Conservation (phyloP, 495 filamentous ascomycete genomes). For the Hypoxylon fuscum region DNA sequence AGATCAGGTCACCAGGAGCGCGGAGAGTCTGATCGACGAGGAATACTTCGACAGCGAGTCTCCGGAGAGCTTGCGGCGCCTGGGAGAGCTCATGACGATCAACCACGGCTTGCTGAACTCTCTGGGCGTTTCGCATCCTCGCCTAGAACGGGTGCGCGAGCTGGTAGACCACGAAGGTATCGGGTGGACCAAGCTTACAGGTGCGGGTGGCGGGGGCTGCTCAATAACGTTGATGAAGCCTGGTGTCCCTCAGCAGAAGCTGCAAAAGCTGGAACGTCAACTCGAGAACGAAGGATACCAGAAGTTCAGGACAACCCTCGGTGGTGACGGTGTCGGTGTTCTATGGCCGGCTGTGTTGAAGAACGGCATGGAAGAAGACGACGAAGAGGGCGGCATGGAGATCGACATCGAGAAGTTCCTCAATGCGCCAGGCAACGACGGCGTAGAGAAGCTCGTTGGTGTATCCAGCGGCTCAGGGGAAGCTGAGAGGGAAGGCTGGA, state of each 20-base stretch:
- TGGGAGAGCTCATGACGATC: conserved; percentile 88
- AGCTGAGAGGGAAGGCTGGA: conserved; percentile 84
- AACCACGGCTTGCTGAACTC: conserved; percentile 92
- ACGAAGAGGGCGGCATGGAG: conserved; percentile 82
- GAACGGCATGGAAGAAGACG: conserved; percentile 71
- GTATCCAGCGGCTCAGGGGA: conserved; percentile 59
- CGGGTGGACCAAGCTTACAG: conserved; percentile 96
- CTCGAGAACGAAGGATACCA: conserved; percentile 80
- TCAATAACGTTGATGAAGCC: conserved; percentile 90
- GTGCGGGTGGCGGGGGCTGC: conserved; percentile 93
- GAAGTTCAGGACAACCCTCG: conserved; percentile 86
- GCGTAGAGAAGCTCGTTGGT: conserved; percentile 79
- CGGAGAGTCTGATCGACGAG: conserved; percentile 72
- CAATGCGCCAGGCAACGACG: conserved; percentile 78
- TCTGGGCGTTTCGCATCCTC: conserved; percentile 91
- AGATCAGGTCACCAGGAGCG: conserved; percentile 79
- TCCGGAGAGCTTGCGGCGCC: conserved; percentile 65
- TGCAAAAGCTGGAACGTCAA: conserved; percentile 69
- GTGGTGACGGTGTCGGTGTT: conserved; percentile 91
- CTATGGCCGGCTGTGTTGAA: conserved; percentile 88
- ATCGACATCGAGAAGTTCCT: conserved; percentile 94
- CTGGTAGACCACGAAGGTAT: conserved; percentile 89
- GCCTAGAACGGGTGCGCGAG: conserved; percentile 89
- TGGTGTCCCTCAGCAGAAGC: conserved; percentile 52
- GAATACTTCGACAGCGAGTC: conserved; percentile 69